Base-by-base conservation (phyloP, 768 basidiomycete genomes). In the Basidioascus undulatus region DNA sequence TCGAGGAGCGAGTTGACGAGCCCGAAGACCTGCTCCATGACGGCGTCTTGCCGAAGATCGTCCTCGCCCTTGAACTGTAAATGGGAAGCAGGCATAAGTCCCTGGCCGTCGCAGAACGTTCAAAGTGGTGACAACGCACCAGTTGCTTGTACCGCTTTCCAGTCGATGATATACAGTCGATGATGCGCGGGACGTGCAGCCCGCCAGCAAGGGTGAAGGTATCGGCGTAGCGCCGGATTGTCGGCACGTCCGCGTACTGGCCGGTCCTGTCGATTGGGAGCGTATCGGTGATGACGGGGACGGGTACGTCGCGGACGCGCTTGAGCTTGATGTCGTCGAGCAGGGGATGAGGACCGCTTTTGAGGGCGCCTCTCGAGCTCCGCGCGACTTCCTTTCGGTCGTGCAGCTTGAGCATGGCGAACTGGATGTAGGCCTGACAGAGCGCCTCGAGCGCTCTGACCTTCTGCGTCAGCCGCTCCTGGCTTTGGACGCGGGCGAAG, bases 1-100 rank as follows among this genome's bases (percentile, higher is more conserved):
- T 52, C 52, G 13, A 98, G 66, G 2, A 94, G 67, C 8, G 67
- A 59, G 47, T 96, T 94, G 42, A 86, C 76, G 16, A 96, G 65
- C 16, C 71, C 71, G 52, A 98, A 98, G 2, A 92, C 83, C 58
- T 98, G 92, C 52, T 94, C 83, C 87, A 98, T 94, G 39, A 96
- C 84, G 1, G 87, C 87, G 53, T 98, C 92, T 58, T 98, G 92
- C 31, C 92, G 74, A 35, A 92, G 56, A 51, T 98, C 92, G 49
- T 98, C 92, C 60, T 78, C 72, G 4, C 83, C 83, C 56, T 98
- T 94, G 61, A 84, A 87, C 83, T 89, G 46, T 32, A 15, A 18
- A 25, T n/a, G 10, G 7, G 15, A n/a, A n/a, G 40, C 32, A 43
- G 40, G 26, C 15, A 19, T 24, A 30, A 8, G 20, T 6, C 25